Base-by-base conservation (phyloP, 2,329 filamentous ascomycete genomes). In the Colletotrichum sp. region DNA sequence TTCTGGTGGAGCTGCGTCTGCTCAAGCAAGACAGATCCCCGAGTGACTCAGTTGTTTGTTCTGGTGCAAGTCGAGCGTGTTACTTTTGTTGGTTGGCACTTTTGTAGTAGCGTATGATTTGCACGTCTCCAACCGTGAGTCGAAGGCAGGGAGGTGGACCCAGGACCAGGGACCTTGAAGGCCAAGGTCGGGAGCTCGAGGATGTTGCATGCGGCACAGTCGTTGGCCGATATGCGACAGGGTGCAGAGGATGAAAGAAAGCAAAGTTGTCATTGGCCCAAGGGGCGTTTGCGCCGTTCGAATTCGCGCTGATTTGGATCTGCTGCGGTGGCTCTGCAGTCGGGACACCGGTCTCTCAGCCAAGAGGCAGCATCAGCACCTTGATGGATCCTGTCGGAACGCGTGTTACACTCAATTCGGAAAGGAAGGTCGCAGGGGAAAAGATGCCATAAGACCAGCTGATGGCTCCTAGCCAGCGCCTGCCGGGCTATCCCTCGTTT, bases 401-500 rank as follows among this genome's bases (percentile, higher is more conserved):
- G 38, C 24, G 55, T 28, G 36, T 38, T 74, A 24, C 43, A 48
- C 63, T 32, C 34, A 55, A 57, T 65, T 58, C 63, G 36, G 64
- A 55, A 65, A 48, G 67, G 57, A 24, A 57, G 36, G 55, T 36
- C 16, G 48, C 64, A 43, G 38, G 70, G 64, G 43, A 52, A 43
- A 68, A 32, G n/a, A 73, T 73, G 73, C 58, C 55, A 73, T 75
- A 75, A 75, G 73, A 75, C 70, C 57, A 38, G 32, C 58, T 34
- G 64, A 38, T 61, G 73, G 58, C 64, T 57, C 64, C 36, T 58
- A 55, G 15, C 30, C 21, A 28, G 68, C 28, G 21, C 18, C 36
- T 21, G 16, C 12, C n/a, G n/a, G 8, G 24, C 34, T 34, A 21
- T 21, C 30, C 36, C 32, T 24, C 21, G 36, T 30, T 32, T 15